Evolutionary conservation across 495 filamentous ascomycete species (phyloP).

Genomic region (Cenococcum geophilum): DNA sequence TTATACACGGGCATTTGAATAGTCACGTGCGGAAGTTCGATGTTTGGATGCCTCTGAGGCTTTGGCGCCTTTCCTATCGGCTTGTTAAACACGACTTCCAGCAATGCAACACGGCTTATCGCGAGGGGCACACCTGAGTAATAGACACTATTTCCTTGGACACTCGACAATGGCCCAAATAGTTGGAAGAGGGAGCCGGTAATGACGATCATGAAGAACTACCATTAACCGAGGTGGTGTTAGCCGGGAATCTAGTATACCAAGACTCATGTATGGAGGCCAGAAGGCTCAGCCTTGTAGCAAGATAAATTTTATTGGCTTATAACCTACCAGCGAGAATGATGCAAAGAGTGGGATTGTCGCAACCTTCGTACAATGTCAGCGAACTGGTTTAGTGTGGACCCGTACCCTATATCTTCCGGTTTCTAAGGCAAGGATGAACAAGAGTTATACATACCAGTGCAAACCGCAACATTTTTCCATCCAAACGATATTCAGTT

Average conservation of each 20-base stretch:
- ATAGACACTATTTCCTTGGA: constrained; percentile 25
- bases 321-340: constrained; percentile 26
- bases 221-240: neutral
- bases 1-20: constrained; percentile 71
- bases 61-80: constrained; percentile 62
- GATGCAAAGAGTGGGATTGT: constrained; percentile 36
- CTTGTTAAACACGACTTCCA: constrained; percentile 69
- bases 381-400: neutral
- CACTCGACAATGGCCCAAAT: constrained; percentile 54
- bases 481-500: constrained; percentile 33
- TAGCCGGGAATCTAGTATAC: neutral
- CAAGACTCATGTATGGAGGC: neutral
- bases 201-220: constrained; percentile 14
- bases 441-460: constrained; percentile 20
- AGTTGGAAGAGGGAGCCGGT: constrained; percentile 54
- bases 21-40: constrained; percentile 76
- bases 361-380: constrained; percentile 30
- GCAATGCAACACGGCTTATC: constrained; percentile 60
- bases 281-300: constrained; percentile 7
- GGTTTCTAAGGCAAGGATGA: neutral
- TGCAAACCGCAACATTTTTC: constrained; percentile 31
- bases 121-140: constrained; percentile 18
- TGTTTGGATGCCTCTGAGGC: constrained; percentile 67
- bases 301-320: constrained; percentile 8
- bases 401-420: too few relatives aligned